Percentiles rank a stretch among this genome's conserved stretches.
Conservation (phyloP, 192 early-diverging fungal species). For the Coemansia guatemalensis region DNA sequence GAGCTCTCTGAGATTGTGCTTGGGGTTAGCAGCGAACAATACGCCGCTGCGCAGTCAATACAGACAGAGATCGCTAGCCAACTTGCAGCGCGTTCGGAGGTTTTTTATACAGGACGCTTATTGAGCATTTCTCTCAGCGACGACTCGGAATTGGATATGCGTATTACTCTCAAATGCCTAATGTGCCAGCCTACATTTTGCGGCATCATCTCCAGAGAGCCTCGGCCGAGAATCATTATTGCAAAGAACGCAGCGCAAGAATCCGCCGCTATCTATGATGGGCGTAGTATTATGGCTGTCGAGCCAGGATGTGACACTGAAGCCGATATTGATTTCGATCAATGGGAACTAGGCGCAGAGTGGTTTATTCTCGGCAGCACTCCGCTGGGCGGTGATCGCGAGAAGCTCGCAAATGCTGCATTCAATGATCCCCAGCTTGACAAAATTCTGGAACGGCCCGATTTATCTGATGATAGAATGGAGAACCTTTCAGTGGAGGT, state of each 20-base stretch:
- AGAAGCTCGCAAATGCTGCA: constrained; percentile 18
- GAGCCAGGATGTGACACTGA: not conserved
- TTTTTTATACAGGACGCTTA: constrained; percentile 19
- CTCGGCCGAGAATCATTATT: constrained; percentile 26
- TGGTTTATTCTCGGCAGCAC: constrained; percentile 51
- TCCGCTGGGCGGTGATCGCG: constrained; percentile 18
- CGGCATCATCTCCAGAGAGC: constrained; percentile 18
- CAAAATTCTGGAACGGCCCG: not conserved
- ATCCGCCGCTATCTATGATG: not conserved
- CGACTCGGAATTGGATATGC: not conserved
- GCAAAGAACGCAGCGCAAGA: constrained; percentile 9
- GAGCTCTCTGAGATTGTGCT: constrained; percentile 41
- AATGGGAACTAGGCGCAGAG: constrained; percentile 46
- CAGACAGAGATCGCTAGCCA: constrained; percentile 22
- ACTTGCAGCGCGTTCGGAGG: constrained; percentile 1
- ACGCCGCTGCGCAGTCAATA: constrained; percentile 21
- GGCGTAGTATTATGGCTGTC: not conserved
- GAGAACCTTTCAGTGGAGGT: not conserved
- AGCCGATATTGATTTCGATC: constrained; percentile 4
- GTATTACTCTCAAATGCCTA: constrained; percentile 28
- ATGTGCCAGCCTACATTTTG: constrained; percentile 51
- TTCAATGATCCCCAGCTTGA: constrained; percentile 11
- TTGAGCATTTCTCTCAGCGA: not conserved
- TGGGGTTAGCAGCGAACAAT: constrained; percentile 33
- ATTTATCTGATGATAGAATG: not conserved